Base-by-base conservation (phyloP, 345 rosid species). In the Leavenworthia alabamica region DNA sequence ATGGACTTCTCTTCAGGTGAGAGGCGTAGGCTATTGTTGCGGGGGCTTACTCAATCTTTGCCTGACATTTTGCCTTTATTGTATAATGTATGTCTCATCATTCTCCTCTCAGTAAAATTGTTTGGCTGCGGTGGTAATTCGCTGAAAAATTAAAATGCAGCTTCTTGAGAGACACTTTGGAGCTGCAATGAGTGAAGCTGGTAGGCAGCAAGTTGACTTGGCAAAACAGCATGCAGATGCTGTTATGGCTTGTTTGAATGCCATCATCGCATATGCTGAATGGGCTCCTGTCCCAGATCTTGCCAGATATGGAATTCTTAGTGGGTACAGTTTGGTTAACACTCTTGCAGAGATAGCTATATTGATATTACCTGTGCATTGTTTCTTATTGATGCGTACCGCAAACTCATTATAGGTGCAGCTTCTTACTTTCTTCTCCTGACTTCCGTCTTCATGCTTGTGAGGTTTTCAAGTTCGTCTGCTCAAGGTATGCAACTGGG, bases 281-380 rank as follows among this genome's bases (percentile, higher is more conserved):
- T 89, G 97, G 98, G 97, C 93, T 60, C 95, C 98, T 65, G 56
- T 92, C 73, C 73, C 84, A 42, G 90, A 92, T 80, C 89, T 89
- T 42, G 85, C 93, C 61, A 89, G 80, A 83, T 81, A 62, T 64
- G 96, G 96, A 42, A 83, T 92, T 63, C 79, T 89, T 67, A 86
- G 83, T 48, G 96, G 98, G 98, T n/a, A 86, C 23, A 64, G 37
- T 43, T 50, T 19, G 5, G 13, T 48, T 53, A 16, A 53, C 58
- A 51, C 60, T 31, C 50, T 57, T 40, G 60, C 10, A 29, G 39
- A 16, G 15, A 22, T 15, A 43, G 22, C 35, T 27, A 24, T 15
- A 40, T 11, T 24, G 37, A 43, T 60, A 22, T 41, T 12, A 59
- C 12, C 50, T 6, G 1, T 58, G 39, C 44, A 41, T 40, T 40